Percentiles rank a stretch among this genome's conserved stretches.
Evolutionary conservation across 306 rosid genomes (phyloP).

Genomic region (Prunus mira): DNA sequence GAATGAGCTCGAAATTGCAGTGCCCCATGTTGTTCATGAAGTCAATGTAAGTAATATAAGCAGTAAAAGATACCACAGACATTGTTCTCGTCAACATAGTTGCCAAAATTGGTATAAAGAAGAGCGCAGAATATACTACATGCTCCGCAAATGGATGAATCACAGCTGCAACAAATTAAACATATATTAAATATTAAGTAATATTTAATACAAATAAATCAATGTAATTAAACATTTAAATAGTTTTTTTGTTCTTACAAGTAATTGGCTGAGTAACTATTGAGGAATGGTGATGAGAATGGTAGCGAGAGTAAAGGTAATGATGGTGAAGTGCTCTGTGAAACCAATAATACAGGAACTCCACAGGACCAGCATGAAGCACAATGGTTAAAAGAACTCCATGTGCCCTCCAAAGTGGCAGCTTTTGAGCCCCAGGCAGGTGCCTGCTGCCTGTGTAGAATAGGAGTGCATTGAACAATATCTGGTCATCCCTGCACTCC

Average conservation of each 20-base stretch:
- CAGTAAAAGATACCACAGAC: not conserved
- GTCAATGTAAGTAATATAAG: slow-evolving; percentile 25
- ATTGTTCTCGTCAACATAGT: not conserved
- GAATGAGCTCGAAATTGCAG: slow-evolving; percentile 45
- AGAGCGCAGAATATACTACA: slow-evolving; percentile 27
- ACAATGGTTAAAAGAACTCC: slow-evolving; percentile 28
- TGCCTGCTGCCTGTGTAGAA: slow-evolving; percentile 4
- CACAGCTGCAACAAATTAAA: slow-evolving; percentile 33
- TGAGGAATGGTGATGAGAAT: slow-evolving; percentile 56
- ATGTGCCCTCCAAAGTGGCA: slow-evolving; percentile 32
- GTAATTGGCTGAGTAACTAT: slow-evolving; percentile 52
- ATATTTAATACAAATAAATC: not conserved
- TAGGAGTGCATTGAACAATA: slow-evolving; percentile 22
- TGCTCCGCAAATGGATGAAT: slow-evolving; percentile 54
- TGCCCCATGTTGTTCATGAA: slow-evolving; percentile 58
- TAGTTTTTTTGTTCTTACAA: slow-evolving; percentile 20
- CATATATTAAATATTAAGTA: not conserved
- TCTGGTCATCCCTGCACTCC: slow-evolving; percentile 46
- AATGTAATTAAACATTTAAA: not conserved
- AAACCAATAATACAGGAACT: slow-evolving; percentile 49
- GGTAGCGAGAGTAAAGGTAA: slow-evolving; percentile 48
- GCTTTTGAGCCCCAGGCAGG: not conserved
- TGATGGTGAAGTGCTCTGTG: slow-evolving; percentile 57
- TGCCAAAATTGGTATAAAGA: slow-evolving; percentile 27
- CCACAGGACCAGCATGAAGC: slow-evolving; percentile 39